phyloP scores from a whole-genome alignment of 106 monocot genomes.

The Platanthera zijinensis region DNA sequence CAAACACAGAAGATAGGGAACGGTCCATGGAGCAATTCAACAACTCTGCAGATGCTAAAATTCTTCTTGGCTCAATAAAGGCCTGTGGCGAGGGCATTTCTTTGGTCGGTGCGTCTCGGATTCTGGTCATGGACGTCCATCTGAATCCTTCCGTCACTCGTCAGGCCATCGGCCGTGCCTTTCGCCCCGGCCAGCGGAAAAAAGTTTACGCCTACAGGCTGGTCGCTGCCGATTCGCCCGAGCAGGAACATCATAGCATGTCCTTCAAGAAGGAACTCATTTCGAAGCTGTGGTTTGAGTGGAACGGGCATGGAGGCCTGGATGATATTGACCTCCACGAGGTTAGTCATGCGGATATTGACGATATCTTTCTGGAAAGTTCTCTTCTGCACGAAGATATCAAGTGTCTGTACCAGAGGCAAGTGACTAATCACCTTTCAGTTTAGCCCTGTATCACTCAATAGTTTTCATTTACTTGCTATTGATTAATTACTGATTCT shows the following conservation, averaged over 20 bases:
- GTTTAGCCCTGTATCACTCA: background rate
- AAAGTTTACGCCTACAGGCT: slow-evolving; percentile 71
- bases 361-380: slow-evolving; percentile 59
- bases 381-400: slow-evolving; percentile 41
- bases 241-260: slow-evolving; percentile 55
- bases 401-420: slow-evolving; percentile 56
- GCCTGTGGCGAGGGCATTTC: slow-evolving; percentile 98
- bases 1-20: slow-evolving; percentile 66
- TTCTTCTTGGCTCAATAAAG: slow-evolving; percentile 92
- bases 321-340: slow-evolving; percentile 41
- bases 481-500: background rate
- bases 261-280: slow-evolving; percentile 82
- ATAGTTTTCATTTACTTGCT: background rate
- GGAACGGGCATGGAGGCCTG: slow-evolving; percentile 37
- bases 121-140: slow-evolving; percentile 85
- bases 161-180: slow-evolving; percentile 92
- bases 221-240: slow-evolving; percentile 68
- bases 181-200: slow-evolving; percentile 75
- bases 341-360: slow-evolving; percentile 22
- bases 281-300: slow-evolving; percentile 94
- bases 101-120: slow-evolving; percentile 77
- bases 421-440: background rate
- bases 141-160: slow-evolving; percentile 90
- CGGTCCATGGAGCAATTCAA: slow-evolving; percentile 79
- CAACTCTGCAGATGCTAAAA: slow-evolving; percentile 65